Base-by-base conservation (phyloP, 1,284 basidiomycete genomes). In the Heterobasidion irregulare region DNA sequence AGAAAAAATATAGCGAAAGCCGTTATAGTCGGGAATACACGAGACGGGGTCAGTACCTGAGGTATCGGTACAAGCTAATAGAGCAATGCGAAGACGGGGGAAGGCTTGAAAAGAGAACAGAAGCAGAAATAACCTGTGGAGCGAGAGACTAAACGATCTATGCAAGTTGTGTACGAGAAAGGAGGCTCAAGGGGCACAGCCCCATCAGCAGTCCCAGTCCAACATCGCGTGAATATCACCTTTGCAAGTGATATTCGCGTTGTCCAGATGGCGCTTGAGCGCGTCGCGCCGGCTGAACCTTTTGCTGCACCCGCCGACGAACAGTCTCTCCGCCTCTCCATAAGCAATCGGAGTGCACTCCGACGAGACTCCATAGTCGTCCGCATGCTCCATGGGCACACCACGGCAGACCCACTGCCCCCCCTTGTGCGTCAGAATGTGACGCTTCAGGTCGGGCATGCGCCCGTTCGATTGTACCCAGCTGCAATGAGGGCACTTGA, bases 221-320 rank as follows among this genome's bases (percentile, higher is more conserved):
- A 41, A n/a, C 38, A 41, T 41, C 2, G 38, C 38, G 38, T 10
- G 10, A 4, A 45, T 10, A 16, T 53, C 52, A 34, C 45, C 26
- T 8, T 46, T 51, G 57, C 65, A 66, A 6, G 9, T 9, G 34
- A 55, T 58, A 46, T 62, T 63, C 36, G 15, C 19, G 53, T 62
- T 63, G 32, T 59, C 50, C 53, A 65, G 57, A 50, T 68, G 66
- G 18, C 66, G 56, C 57, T 64, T 64, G 34, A 68, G 60, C 44
- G 66, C 65, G 50, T 68, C 66, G 58, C 58, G 57, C 47, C 66
- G 54, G 36, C 59, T 62, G 55, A 67, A 67, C 19, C 52, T 50
- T 50, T 55, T 58, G 19, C 60, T 58, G 53, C 66, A 68, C 1
- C 66, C 66, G n/a, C 66, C 66, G 15, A 63, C 58, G 54, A 63